These are phyloP conservation scores for Albugo candida DNA, from an alignment of 352 stramenopile species.

Conservation along the genomic window DNA sequence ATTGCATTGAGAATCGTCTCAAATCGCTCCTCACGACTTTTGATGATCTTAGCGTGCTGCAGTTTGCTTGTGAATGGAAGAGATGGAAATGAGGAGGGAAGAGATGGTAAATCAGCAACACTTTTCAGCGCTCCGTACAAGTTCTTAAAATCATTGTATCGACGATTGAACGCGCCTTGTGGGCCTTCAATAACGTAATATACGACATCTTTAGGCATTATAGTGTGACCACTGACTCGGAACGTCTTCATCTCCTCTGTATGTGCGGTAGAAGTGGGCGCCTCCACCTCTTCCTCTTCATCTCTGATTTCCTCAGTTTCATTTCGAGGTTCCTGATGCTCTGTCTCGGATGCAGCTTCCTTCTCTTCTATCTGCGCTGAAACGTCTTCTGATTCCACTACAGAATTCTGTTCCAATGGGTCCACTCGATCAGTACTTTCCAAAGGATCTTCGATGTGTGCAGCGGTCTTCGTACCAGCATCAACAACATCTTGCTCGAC, in stretches of 20 bases:
- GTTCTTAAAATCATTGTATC: constrained; percentile 54
- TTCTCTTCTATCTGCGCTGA: not conserved
- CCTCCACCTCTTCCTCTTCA: not conserved
- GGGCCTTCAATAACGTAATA: constrained; percentile 47
- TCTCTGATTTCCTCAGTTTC: not conserved
- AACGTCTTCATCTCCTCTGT: constrained; percentile 3
- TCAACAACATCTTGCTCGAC: not conserved
- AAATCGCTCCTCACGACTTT: constrained; percentile 41
- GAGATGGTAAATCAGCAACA: constrained; percentile 19
- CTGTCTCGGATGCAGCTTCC: not conserved
- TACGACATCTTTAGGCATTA: constrained; percentile 41
- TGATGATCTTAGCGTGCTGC: constrained; percentile 34
- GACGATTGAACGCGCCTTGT: constrained; percentile 18
- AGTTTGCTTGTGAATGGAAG: constrained; percentile 30
- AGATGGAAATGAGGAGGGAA: constrained; percentile 15
- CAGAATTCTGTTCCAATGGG: not conserved
- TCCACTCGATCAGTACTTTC: constrained; percentile 5
- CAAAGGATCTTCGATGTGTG: constrained; percentile 4
- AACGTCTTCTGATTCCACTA: not conserved
- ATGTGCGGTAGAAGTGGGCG: not conserved
- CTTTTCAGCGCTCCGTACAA: constrained; percentile 24
- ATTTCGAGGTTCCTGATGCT: not conserved
- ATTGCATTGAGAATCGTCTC: constrained; percentile 47
- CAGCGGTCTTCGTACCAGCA: constrained; percentile 6
- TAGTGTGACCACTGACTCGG: constrained; percentile 27